Base-by-base conservation (phyloP, 805 yeast genomes). In the Yarrowia sp. region DNA sequence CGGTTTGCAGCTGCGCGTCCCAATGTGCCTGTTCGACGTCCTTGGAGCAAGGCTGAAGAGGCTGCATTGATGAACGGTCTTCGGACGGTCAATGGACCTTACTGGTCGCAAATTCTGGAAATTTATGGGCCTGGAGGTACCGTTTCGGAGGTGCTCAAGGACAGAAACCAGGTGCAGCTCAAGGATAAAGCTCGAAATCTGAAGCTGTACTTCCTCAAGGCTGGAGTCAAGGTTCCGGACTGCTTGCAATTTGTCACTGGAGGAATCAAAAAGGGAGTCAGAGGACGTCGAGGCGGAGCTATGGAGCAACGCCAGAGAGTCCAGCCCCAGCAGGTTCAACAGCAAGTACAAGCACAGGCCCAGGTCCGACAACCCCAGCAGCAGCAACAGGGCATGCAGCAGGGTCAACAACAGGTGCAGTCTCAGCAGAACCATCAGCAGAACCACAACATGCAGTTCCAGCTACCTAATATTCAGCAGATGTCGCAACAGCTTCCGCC, bases 141-240 rank as follows among this genome's bases (percentile, higher is more conserved):
- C 51, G 81, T 88, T 26, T 85, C 87, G 43, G 98, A 95, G 73
- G 84, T 86, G 0, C 80, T 95, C 69, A 93, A 91, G 75, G 89
- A 91, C 73, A 81, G 99, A 73, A 87, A 89, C 4, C 96, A 92
- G 71, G 90, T 93, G 17, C 99, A 95, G 73, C 80, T 95, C 66
- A 95, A 95, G 75, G 99, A 95, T 74, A 95, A 95, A 74, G 98
- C 98, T 0, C 82, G 99, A 69, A 95, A 95, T 73, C 89, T 97
- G 91, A 95, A 95, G 74, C 83, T 92, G 83, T 86, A 87, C 68
- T 91, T 88, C 73, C 77, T 92, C 66, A 89, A 91, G 71, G 82
- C 86, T 61, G 89, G 89, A 0, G 75, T 85, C 38, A 88, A 89
- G 10, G 83, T 93, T 2, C 99, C 99, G 0, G 85, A 82, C 2